Evolutionary conservation across 2,329 filamentous ascomycete species (phyloP).

Genomic region (Cadophora luteo-olivacea): DNA sequence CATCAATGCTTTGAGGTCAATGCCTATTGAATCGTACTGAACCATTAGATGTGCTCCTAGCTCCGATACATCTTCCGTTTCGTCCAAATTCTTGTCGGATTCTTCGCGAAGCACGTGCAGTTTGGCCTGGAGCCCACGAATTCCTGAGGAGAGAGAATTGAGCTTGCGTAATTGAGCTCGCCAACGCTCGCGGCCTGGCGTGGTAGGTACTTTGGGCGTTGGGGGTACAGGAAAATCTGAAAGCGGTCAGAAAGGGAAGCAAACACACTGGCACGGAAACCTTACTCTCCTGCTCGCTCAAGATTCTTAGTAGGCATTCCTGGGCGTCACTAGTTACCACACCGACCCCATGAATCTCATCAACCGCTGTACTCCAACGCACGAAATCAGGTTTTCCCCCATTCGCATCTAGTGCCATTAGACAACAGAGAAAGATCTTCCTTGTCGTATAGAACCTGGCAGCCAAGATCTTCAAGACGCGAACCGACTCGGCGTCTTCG

Average conservation of each 20-base stretch:
- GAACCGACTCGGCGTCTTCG: slow-evolving; percentile 79
- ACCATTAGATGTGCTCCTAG: slow-evolving; percentile 79
- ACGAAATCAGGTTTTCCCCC: slow-evolving; percentile 78
- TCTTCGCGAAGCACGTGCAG: slow-evolving; percentile 91
- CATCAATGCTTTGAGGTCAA: slow-evolving; percentile 81
- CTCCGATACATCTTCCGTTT: slow-evolving; percentile 74
- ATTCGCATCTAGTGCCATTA: slow-evolving; percentile 84
- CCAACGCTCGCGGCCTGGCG: slow-evolving; percentile 82
- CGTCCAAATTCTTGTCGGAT: slow-evolving; percentile 79
- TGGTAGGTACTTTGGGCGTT: slow-evolving; percentile 65
- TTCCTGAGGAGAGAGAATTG: slow-evolving; percentile 86
- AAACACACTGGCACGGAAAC: slow-evolving; percentile 30
- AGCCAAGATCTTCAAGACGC: slow-evolving; percentile 80
- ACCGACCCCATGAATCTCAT: slow-evolving; percentile 73
- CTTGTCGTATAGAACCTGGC: slow-evolving; percentile 81
- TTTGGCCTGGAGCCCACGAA: slow-evolving; percentile 91
- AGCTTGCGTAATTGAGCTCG: slow-evolving; percentile 88
- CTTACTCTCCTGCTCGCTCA: slow-evolving; percentile 82
- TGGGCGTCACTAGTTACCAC: slow-evolving; percentile 66
- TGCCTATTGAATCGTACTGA: slow-evolving; percentile 94
- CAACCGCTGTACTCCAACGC: slow-evolving; percentile 79
- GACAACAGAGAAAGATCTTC: slow-evolving; percentile 86
- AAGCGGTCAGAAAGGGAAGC: slow-evolving; percentile 38
- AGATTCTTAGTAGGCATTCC: slow-evolving; percentile 69
- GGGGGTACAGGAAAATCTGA: slow-evolving; percentile 60